Conservation (phyloP, 495 filamentous ascomycete genomes). For the Filosporella fistucella region DNA sequence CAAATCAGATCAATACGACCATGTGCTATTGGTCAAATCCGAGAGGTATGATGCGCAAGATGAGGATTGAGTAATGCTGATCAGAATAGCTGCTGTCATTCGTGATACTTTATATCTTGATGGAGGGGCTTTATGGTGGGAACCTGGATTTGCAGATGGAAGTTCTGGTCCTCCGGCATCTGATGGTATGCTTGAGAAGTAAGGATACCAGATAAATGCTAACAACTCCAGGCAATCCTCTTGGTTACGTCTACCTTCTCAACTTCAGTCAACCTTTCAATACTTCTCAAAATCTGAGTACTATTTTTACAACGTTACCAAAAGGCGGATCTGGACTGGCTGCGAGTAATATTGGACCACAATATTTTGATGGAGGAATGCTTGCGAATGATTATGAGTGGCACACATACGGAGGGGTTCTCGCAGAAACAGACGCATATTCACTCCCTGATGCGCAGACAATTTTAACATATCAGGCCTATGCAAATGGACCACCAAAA, state of each 20-base stretch:
- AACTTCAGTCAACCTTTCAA: slow-evolving; percentile 58
- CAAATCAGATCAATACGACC: slow-evolving; percentile 42
- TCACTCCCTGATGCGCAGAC: slow-evolving; percentile 29
- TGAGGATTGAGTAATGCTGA: no score
- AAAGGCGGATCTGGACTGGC: slow-evolving; percentile 37
- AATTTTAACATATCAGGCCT: slow-evolving; percentile 45
- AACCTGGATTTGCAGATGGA: slow-evolving; percentile 37
- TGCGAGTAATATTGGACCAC: slow-evolving; percentile 53
- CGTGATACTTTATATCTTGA: slow-evolving; percentile 66
- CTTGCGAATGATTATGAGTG: slow-evolving; percentile 61
- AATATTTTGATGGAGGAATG: slow-evolving; percentile 59
- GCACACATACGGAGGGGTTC: slow-evolving; percentile 45
- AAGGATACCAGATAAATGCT: neutral
- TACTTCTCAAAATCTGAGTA: slow-evolving; percentile 45
- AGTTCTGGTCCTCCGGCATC: neutral
- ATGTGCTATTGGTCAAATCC: slow-evolving; percentile 54
- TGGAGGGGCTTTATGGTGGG: slow-evolving; percentile 53
- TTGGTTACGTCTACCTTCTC: slow-evolving; percentile 45
- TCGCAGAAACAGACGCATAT: slow-evolving; percentile 17
- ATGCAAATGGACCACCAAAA: slow-evolving; percentile 40
- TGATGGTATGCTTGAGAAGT: slow-evolving; percentile 31
- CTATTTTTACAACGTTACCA: slow-evolving; percentile 39
- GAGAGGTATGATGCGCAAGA: slow-evolving; percentile 44
- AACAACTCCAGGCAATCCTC: slow-evolving; percentile 33
- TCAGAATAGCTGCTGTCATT: slow-evolving; percentile 47